These are phyloP conservation scores for Rugonectria rugulosa DNA, from an alignment of 2,329 filamentous ascomycete genomes.

Conservation along the genomic window DNA sequence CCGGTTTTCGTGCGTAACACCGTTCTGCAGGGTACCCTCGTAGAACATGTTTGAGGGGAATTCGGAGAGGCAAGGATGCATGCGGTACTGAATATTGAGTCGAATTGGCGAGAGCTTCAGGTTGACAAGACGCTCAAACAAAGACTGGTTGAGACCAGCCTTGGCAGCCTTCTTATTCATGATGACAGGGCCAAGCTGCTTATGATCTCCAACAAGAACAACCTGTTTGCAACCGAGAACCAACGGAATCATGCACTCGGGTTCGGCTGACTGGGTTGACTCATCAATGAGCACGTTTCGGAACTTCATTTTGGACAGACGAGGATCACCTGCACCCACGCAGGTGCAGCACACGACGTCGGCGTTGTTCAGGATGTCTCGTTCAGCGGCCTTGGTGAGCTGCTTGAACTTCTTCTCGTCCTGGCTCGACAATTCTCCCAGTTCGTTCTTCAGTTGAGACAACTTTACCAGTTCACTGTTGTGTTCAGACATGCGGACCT, in stretches of 20 bases:
- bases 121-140: conserved; percentile 95
- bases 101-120: conserved; percentile 91
- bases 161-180: conserved; percentile 99
- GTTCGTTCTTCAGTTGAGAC: conserved; percentile 88
- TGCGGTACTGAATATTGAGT: conserved; percentile 96
- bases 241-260: conserved; percentile 98
- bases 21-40: conserved; percentile 95
- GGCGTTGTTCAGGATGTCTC: conserved; percentile 92
- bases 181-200: conserved; percentile 96
- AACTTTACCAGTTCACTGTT: conserved; percentile 94
- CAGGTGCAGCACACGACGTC: conserved; percentile 99
- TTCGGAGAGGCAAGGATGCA: conserved; percentile 96
- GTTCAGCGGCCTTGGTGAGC: conserved; percentile 89
- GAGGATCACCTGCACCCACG: conserved; percentile 94
- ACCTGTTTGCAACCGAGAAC: conserved; percentile 98
- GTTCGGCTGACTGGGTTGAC: conserved; percentile 96
- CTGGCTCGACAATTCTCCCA: conserved; percentile 90
- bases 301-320: conserved; percentile 97
- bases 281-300: conserved; percentile 97
- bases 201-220: conserved; percentile 97
- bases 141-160: conserved; percentile 95
- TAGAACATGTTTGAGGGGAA: conserved; percentile 99
- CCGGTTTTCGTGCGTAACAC: conserved; percentile 88
- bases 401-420: conserved; percentile 99
- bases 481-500: conserved; percentile 96